Evolutionary conservation across 2,329 filamentous ascomycete genomes (phyloP), one percentile per base, ranked within the genome.

Genomic region (Botryotinia globosa): DNA sequence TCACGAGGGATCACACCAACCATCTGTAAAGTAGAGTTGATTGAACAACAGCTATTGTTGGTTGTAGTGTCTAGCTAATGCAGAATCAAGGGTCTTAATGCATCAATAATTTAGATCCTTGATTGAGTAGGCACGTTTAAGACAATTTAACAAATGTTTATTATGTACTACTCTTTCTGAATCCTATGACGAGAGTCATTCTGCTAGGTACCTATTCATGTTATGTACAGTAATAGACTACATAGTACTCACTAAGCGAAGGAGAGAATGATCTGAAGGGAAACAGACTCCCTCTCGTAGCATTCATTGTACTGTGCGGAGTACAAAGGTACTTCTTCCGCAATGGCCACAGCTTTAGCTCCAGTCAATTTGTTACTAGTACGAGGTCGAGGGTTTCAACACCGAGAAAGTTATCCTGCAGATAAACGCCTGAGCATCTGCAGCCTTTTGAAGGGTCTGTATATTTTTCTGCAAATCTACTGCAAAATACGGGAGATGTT

Each of bases 351-450:
- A 56, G 20, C n/a, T 45, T 32, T 14, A 25, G n/a, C 14, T 22
- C 20, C 7, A 14, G 48, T n/a, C 67, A 48, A 62, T 39, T 39
- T 42, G 67, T 37, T 37, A 61, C 39, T 70, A 20, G 39, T 70
- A 70, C 56, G 32, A 62, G 42, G 42, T 42, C 16, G 51, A 42
- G 39, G 39, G 4, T 16, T 42, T 69, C 37, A 20, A 48, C 37
- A 70, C 56, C 22, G 42, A 29, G 37, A 69, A 70, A 61, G 56
- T 45, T 70, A 22, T 62, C 32, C 67, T 48, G 67, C 54, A 69
- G 67, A 61, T 14, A 45, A 61, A 69, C 48, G 67, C 29, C 44
- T 61, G 18, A 69, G 39, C 44, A 45, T 69, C 66, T 69, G 67
- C 54, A 69, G 56, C 56, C 56, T 69, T 62, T 39, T 69, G 32